phyloP scores from a whole-genome alignment of 441 rosid genomes.

The Pelargonium fulgidum region DNA sequence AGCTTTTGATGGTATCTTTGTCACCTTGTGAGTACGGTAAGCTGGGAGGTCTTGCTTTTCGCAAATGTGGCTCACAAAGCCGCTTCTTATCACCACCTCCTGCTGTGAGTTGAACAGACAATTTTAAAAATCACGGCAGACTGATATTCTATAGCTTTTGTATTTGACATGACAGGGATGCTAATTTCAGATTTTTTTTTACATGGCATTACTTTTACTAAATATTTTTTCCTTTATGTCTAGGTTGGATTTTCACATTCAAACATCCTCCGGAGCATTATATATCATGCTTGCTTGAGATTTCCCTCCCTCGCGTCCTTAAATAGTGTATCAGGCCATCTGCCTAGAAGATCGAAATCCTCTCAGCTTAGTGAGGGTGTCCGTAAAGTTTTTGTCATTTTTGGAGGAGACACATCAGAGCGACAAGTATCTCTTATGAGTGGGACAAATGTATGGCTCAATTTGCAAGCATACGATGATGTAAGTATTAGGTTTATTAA shows the following conservation, averaged over 20 bases:
- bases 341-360: slow-evolving; percentile 31
- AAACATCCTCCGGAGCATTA: slow-evolving; percentile 68
- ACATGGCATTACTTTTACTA: background rate
- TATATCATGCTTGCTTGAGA: slow-evolving; percentile 70
- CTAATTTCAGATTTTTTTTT: slow-evolving; percentile 15
- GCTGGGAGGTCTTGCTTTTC: background rate
- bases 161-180: background rate
- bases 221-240: slow-evolving; percentile 18
- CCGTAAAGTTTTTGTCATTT: slow-evolving; percentile 65
- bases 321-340: slow-evolving; percentile 36
- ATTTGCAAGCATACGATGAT: slow-evolving; percentile 69
- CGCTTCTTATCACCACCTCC: background rate
- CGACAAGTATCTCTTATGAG: slow-evolving; percentile 97
- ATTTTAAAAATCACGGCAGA: background rate
- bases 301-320: slow-evolving; percentile 54
- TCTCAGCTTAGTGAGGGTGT: slow-evolving; percentile 25
- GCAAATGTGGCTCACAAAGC: background rate
- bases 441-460: slow-evolving; percentile 95
- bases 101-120: background rate
- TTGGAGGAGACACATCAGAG: slow-evolving; percentile 94
- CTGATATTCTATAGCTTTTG: background rate
- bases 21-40: background rate
- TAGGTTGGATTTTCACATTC: slow-evolving; percentile 97
- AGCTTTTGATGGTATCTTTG: background rate
- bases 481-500: slow-evolving; percentile 37